Base-by-base conservation (phyloP, 1,284 basidiomycete genomes). In the Pascua sp. region DNA sequence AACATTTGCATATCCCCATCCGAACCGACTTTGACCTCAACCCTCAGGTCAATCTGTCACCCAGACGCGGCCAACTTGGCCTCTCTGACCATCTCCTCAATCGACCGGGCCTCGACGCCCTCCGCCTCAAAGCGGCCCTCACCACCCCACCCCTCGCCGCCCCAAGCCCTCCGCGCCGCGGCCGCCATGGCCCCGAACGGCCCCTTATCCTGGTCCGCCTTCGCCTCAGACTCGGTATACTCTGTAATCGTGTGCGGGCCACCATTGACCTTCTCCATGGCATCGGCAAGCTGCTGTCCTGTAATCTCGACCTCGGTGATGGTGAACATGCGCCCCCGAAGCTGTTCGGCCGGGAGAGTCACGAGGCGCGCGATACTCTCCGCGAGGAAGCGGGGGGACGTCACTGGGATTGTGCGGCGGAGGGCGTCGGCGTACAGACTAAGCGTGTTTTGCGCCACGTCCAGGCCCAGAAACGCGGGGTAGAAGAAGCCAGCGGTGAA, bases 251-350 rank as follows among this genome's bases (percentile, higher is more conserved):
- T 17, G 13, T 44, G 40, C 38, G 18, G 36, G 9, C 13, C 15
- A 16, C 52, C 53, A 37, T 59, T 37, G 17, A 38, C 41, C 41
- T 18, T 24, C 7, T 43, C 36, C 42, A 59, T 32, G 11, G 49
- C 53, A 18, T 53, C 49, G 1, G n/a, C 37, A 13, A 55, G 4
- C 46, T 59, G 17, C n/a, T 44, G 40, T 18, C 57, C 53, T 9
- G 53, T 59, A 11, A 24, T 24, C n/a, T 15, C 17, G 39, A n/a
- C 13, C 53, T 59, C 57, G 42, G 47, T 15, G 15, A 58, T n/a
- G 7, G 49, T 51, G 43, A 38, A 47, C 89, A 1, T 13, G 24
- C 24, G 24, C 24, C 24, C 24, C 24, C 24, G 24, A 7, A 32
- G 49, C 15, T 50, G 10, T n/a, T 24, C 11, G 24, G 17, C 15